Base-by-base conservation (phyloP, 2,329 filamentous ascomycete species). In the Magnaporthiopsis poae region DNA sequence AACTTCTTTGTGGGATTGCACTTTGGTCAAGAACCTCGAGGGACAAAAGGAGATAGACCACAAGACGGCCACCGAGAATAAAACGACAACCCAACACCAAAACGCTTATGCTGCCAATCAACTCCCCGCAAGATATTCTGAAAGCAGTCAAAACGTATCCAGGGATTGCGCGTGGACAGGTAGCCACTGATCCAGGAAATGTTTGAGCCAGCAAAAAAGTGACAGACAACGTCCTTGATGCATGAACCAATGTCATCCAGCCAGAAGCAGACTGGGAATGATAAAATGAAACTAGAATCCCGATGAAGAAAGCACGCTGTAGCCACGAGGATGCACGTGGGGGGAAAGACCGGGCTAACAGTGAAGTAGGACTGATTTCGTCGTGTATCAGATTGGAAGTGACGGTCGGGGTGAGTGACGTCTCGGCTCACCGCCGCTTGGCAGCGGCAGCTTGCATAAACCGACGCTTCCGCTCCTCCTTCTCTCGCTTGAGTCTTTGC, bases 401-500 rank as follows among this genome's bases (percentile, higher is more conserved):
- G 21, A 56, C 21, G 21, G n/a, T 25, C 46, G 46, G 18, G n/a
- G 18, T 4, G 63, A 4, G 3, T 12, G 12, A 21, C 39, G 25
- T 33, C 46, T 18, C 21, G 12, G 9, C 31, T 56, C 25, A 64
- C 15, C 63, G 63, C 27, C 63, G 63, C 29, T 56, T 64, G 12
- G 63, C 52, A 29, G 46, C 46, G 46, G 59, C 39, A 2, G 63
- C 29, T 35, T 64, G 46, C 46, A 64, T 15, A 29, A 69, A 39
- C 56, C 68, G 67, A 62, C 78, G 79, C 71, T 80, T 84, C 46
- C 78, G 77, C 69, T 84, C 84, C 70, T 86, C 81, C 75, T 90
- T 90, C 72, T 88, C 86, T 2, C 80, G 80, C 77, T 85, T 89
- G 67, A 86, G 81, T 65, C 77, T 78, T 72, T 80, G 83, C 75